A percentile compares a stretch with the other conserved stretches of the same genome.
Evolutionary conservation across 371 early-diverging fungal genomes (phyloP).

Genomic region (Circinella minor): DNA sequence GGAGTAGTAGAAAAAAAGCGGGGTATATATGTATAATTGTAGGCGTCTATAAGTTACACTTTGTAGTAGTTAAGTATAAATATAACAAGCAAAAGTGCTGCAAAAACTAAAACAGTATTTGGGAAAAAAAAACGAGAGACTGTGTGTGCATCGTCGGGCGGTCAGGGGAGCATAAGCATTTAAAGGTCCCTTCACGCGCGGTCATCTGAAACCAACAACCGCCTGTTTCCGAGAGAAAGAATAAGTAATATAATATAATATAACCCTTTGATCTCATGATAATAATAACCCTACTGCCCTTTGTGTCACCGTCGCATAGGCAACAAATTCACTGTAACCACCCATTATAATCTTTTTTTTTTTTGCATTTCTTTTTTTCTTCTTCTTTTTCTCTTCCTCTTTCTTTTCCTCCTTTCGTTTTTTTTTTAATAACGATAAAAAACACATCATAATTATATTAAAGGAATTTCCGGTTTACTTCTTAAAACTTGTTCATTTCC

Average conservation of each 20-base stretch:
- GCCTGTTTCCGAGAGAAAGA: slow-evolving; percentile 4
- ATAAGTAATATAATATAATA: too few relatives aligned
- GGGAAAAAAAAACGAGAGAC: neutral
- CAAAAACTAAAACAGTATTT: neutral
- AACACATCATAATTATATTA: too few relatives aligned
- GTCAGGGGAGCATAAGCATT: slow-evolving; percentile 12
- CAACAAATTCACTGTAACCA: neutral
- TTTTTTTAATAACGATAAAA: neutral
- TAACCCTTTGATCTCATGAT: slow-evolving; percentile 13
- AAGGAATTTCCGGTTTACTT: too few relatives aligned
- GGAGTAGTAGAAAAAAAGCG: neutral
- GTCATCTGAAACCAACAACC: slow-evolving; percentile 19
- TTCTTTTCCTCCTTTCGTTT: neutral
- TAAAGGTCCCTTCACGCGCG: slow-evolving; percentile 10
- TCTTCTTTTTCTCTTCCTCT: neutral
- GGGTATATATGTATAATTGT: neutral
- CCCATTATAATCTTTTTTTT: neutral
- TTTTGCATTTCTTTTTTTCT: neutral
- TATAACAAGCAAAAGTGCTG: neutral
- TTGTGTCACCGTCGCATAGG: neutral
- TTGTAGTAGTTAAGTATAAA: neutral
- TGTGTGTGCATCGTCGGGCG: neutral
- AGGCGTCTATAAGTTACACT: neutral
- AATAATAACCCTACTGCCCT: neutral
- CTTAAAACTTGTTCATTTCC: too few relatives aligned